Base-by-base conservation (phyloP, 192 early-diverging fungal species). In the Rhizophagus sp. region DNA sequence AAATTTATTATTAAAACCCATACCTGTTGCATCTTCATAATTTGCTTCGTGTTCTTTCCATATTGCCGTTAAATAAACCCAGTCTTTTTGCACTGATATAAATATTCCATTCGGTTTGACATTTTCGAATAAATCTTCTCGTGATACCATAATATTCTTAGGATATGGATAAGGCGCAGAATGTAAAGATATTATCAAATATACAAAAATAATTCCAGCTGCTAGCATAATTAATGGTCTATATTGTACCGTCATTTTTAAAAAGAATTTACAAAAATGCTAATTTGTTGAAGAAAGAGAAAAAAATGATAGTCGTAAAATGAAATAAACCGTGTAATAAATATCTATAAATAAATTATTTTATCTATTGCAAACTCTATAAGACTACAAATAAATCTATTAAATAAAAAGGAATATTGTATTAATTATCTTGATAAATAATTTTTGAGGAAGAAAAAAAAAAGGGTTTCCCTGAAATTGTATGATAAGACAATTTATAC, bases 51-150 rank as follows among this genome's bases (percentile, higher is more conserved):
- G 27, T 22, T 30, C 73, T 62, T 75, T 75, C 73, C 73, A 75
- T 75, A 75, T 75, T 17, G 73, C 73, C 3, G 73, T 75, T 75
- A 75, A 75, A 61, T 75, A 75, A 30, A 75, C 50, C 73, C 73
- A 75, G n/a, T 75, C 73, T 19, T 75, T 24, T 33, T 61, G 27
- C 11, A 52, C 50, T 3, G 9, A 50, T 57, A 75, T 34, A 41
- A 75, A 75, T 75, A 75, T 33, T 24, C 73, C 73, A 36, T 75
- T 49, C 10, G 73, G 73, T 61, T 19, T 62, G 62, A 27, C 11
- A 33, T 62, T 8, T 6, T 12, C 30, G 50, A 75, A 75, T 61
- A 75, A 33, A 41, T 34, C 34, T 41, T 75, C 73, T 75, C 34
- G 73, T 17, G 50, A 27, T 34, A 50, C 24, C 24, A 22, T 75